Evolutionary conservation across 116 monocot genomes (phyloP), one percentile per base, ranked within the genome.

Genomic region (Cymodocea nodosa): DNA sequence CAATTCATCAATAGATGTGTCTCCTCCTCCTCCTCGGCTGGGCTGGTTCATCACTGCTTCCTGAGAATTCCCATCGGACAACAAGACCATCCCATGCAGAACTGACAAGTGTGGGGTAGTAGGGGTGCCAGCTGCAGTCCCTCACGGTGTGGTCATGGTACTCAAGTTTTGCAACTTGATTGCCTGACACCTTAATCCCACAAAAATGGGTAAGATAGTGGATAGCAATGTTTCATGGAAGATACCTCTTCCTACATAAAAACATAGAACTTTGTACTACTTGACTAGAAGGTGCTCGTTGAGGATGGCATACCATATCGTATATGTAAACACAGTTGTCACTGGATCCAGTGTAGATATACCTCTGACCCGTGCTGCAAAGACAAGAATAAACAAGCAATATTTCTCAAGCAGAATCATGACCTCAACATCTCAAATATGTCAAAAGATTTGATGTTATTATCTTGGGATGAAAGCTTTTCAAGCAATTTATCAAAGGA

Each of bases 81-180:
- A 95, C 37, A 5, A 39, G 55, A 13, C 87, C 76, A 61, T 95
- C 94, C 94, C 94, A 95, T 39, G 90, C 81, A 23, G 94, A 95
- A 63, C 81, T 90, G 35, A 87, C 76, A 11, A 95, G 80, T 13
- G 54, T 80, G 15, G 90, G 94, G 66, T 78, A 77, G 65, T 83
- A 73, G 0, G 94, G 94, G 56, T 95, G 94, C 94, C 94, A 95
- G 50, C 81, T 87, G 44, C 94, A 90, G 66, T 95, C 94, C 68
- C 94, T 84, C 16, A 95, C 84, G 17, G 81, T 76, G 3, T 73
- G 59, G 0, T 64, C 51, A 57, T 95, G 94, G 78, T 73, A 79
- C 9, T 62, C 61, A 13, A 95, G 90, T 51, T 70, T 87, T n/a
- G 82, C 79, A 61, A 80, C 85, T 65, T 68, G 71, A 15, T 63